Evolutionary conservation across 805 yeast genomes (phyloP).

Genomic region (Kodamaea neixiangensis): DNA sequence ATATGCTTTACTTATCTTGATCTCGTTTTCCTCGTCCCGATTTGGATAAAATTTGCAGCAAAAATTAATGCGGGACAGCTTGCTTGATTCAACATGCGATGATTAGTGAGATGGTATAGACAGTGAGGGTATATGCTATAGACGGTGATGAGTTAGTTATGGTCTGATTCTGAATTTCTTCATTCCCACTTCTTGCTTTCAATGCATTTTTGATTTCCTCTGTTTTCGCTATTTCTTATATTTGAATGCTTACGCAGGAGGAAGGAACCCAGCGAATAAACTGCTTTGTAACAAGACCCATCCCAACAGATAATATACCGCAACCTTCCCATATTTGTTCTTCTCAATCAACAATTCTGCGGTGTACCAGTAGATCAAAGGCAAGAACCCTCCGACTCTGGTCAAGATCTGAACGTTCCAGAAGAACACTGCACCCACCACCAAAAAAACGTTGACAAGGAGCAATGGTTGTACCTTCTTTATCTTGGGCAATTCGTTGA

Average conservation of each 20-base stretch:
- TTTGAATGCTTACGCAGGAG: conserved; percentile 90
- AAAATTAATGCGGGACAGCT: conserved; percentile 1
- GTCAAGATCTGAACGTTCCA: conserved; percentile 89
- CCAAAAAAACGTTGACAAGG: conserved; percentile 43
- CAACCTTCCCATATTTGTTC: conserved; percentile 19
- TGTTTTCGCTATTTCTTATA: not conserved
- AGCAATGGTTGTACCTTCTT: conserved; percentile 40
- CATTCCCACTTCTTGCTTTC: too few relatives aligned
- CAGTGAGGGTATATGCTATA: too few relatives aligned
- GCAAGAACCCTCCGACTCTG: conserved; percentile 75
- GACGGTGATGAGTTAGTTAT: too few relatives aligned
- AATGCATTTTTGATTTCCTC: not conserved
- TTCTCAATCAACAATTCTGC: conserved; percentile 34
- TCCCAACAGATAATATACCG: conserved; percentile 48
- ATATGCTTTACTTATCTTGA: conserved; percentile 1
- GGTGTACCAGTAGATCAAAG: conserved; percentile 73
- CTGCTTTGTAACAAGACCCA: conserved; percentile 75
- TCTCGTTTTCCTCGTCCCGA: conserved; percentile 11
- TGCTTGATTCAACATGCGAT: not conserved
- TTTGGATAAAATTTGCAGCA: conserved; percentile 13
- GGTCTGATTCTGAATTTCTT: too few relatives aligned
- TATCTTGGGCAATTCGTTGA: conserved; percentile 31
- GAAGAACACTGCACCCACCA: conserved; percentile 53
- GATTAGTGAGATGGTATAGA: too few relatives aligned
- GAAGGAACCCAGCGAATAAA: conserved; percentile 79